These are phyloP conservation scores for Capsella bursapastoris DNA, from an alignment of 345 rosid genomes.

Conservation along the genomic window DNA sequence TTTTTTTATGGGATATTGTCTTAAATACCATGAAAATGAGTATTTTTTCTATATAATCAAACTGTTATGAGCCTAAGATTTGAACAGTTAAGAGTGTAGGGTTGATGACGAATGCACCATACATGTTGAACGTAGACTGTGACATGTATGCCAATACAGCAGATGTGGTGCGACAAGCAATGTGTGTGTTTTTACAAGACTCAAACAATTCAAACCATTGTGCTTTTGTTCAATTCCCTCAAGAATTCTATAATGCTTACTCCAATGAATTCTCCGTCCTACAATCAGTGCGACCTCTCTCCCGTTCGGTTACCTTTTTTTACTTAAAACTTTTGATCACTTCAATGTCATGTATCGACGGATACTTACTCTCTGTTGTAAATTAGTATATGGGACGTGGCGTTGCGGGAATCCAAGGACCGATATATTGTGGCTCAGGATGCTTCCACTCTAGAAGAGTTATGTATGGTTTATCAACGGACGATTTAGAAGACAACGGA, in stretches of 20 bases:
- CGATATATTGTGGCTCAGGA: slow-evolving; percentile 52
- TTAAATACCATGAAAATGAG: no score
- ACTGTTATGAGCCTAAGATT: no score
- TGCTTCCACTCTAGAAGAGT: slow-evolving; percentile 62
- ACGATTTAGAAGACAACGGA: slow-evolving; percentile 23
- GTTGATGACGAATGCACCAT: slow-evolving; percentile 17
- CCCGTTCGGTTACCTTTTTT: neutral
- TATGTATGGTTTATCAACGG: slow-evolving; percentile 52
- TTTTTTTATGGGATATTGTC: no score
- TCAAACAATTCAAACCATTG: slow-evolving; percentile 25
- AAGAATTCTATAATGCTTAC: slow-evolving; percentile 44
- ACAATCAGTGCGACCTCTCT: neutral
- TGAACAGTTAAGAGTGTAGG: slow-evolving; percentile 52
- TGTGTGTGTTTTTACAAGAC: slow-evolving; percentile 49
- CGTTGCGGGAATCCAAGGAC: slow-evolving; percentile 8
- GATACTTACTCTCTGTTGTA: no score
- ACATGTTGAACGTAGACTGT: slow-evolving; percentile 68
- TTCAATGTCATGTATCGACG: no score
- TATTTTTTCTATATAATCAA: no score
- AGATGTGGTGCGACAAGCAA: slow-evolving; percentile 47
- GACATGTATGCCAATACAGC: slow-evolving; percentile 64
- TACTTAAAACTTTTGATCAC: no score
- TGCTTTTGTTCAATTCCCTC: slow-evolving; percentile 60
- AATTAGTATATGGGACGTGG: neutral
- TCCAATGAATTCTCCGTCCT: slow-evolving; percentile 10